Evolutionary conservation across 345 rosid genomes (phyloP).

Genomic region (Moricandia moricandioides): DNA sequence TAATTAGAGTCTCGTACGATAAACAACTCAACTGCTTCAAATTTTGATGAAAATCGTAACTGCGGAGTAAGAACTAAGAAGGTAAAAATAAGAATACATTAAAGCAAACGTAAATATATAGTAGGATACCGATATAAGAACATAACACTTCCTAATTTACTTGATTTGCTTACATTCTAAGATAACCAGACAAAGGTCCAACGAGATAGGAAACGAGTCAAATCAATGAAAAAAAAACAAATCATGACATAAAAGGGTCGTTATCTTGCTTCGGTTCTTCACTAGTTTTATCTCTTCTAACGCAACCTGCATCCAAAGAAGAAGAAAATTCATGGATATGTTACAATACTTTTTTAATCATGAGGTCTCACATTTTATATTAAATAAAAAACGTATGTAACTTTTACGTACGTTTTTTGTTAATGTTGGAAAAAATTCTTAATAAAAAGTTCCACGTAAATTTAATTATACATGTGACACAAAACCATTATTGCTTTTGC

Average conservation of each 20-base stretch:
- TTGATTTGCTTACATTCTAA: conserved; percentile 12
- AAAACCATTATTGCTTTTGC: background rate
- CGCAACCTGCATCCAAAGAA: conserved; percentile 20
- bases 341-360: background rate
- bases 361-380: background rate
- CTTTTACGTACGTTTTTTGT: too few relatives aligned
- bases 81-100: background rate
- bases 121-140: background rate
- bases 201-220: conserved; percentile 9
- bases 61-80: background rate
- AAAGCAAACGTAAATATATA: conserved; percentile 3
- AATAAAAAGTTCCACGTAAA: too few relatives aligned
- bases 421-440: too few relatives aligned
- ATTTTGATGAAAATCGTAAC: background rate
- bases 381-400: too few relatives aligned
- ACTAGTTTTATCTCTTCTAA: background rate
- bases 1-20: background rate
- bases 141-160: background rate
- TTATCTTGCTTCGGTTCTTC: conserved; percentile 10
- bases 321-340: background rate
- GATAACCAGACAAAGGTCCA: conserved; percentile 2
- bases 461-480: background rate
- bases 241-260: conserved; percentile 1
- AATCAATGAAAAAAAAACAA: background rate
- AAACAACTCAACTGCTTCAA: conserved; percentile 6